Base-by-base conservation (phyloP, 2,329 filamentous ascomycete species). In the Lecanoromycetidae sp. region DNA sequence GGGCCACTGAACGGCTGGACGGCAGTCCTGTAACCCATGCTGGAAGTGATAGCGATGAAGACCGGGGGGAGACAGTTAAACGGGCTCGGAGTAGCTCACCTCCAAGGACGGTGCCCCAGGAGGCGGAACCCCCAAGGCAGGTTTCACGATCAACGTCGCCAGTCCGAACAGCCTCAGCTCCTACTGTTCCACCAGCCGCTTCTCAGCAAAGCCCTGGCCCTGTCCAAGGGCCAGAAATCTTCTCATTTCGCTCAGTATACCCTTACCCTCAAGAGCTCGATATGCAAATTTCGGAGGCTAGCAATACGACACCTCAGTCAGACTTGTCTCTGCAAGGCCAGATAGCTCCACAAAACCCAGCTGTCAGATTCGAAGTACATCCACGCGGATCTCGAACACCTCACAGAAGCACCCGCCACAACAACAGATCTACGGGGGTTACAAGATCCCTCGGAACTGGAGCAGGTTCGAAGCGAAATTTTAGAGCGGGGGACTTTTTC, bases 1-100 rank as follows among this genome's bases (percentile, higher is more conserved):
- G 78, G 78, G 69, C 69, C 20, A 70, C 66, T 10, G 67, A 70
- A 54, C 63, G 66, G 49, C 65, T 65, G 48, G 68, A 71, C 54
- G 66, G 66, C 43, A 60, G 57, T n/a, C 54, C 61, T 17, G 57
- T 61, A 26, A 57, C 54, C 30, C 63, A 53, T 46, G 32, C 50
- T 44, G 42, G 61, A 17, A 53, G 48, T 42, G 69, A 71, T 33
- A 65, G 60, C 38, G 69, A 71, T 44, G 69, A 72, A 36, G 66
- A 71, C 13, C 58, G 58, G 40, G 58, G 48, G 10, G 65, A 67
- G 32, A 39, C 48, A 6, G 63, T 66, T 17, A 68, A 67, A 48
- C 58, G 57, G 51, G 57, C 59, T 23, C 55, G 62, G 52, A 63
- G 60, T 52, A 58, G 62, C 26, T 63, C 66, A 1, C 66, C 66